phyloP scores from a whole-genome alignment of 768 basidiomycete genomes.

The Candolleomyces efflorescens region DNA sequence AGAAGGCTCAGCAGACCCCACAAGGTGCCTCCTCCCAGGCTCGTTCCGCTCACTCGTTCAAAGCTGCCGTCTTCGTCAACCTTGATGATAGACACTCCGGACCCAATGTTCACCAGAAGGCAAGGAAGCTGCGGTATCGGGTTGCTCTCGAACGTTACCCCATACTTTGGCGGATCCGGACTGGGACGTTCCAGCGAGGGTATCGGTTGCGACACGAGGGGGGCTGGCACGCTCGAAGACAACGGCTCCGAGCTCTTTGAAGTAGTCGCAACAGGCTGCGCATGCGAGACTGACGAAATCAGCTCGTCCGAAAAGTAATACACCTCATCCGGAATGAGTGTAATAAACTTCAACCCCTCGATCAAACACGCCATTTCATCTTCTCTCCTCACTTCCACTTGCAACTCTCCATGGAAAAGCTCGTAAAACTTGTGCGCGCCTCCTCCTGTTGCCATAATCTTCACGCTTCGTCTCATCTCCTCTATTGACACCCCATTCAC shows the following conservation, averaged over 20 bases:
- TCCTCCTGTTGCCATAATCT: slow-evolving; percentile 97
- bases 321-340: slow-evolving; percentile 93
- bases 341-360: slow-evolving; percentile 93
- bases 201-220: slow-evolving; percentile 4
- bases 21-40: slow-evolving; percentile 93
- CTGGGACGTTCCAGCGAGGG: slow-evolving; percentile 71
- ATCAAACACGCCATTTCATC: slow-evolving; percentile 99
- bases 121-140: slow-evolving; percentile 91
- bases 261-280: slow-evolving; percentile 6
- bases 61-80: slow-evolving; percentile 94
- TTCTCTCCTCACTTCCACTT: slow-evolving; percentile 83
- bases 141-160: slow-evolving; percentile 81
- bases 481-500: slow-evolving; percentile 85
- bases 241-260: background rate
- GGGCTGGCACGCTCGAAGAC: slow-evolving; percentile 9
- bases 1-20: slow-evolving; percentile 94
- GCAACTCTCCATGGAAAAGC: slow-evolving; percentile 65
- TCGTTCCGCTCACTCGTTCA: slow-evolving; percentile 96
- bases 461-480: slow-evolving; percentile 89
- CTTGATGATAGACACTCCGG: slow-evolving; percentile 96
- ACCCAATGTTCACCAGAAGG: slow-evolving; percentile 96
- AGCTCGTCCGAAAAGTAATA: slow-evolving; percentile 99
- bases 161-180: slow-evolving; percentile 85
- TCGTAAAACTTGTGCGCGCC: slow-evolving; percentile 95
- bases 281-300: slow-evolving; percentile 60